Evolutionary conservation across 169 alveolate genomes (phyloP).

Genomic region (Cryptosporidium sp.): DNA sequence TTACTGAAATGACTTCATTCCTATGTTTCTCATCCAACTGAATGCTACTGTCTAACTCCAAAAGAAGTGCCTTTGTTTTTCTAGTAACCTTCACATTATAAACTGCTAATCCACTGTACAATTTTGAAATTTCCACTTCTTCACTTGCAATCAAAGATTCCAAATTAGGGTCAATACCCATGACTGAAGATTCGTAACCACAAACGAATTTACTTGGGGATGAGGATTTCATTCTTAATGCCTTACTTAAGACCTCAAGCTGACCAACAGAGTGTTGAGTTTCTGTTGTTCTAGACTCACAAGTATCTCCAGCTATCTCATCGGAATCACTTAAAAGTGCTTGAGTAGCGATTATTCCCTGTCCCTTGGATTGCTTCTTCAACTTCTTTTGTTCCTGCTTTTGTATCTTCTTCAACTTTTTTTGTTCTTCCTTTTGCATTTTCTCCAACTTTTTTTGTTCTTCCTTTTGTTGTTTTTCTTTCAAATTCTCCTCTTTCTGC

Average conservation of each 20-base stretch:
- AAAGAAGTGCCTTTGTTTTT: not conserved
- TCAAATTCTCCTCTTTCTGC: not conserved
- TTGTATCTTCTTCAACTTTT: not conserved
- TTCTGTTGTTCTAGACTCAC: not conserved
- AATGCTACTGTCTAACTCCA: not conserved
- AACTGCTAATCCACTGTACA: not conserved
- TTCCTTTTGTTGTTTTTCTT: not conserved
- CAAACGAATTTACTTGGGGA: not conserved
- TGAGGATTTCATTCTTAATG: not conserved
- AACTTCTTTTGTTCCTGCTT: not conserved
- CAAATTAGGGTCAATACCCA: not conserved
- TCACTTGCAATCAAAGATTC: not conserved
- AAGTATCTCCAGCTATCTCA: not conserved
- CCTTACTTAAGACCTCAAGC: not conserved
- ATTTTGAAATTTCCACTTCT: not conserved
- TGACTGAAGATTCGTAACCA: not conserved
- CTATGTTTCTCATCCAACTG: not conserved
- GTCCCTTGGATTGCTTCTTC: not conserved
- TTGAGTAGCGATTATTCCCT: too few species aligned
- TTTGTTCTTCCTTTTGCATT: not conserved
- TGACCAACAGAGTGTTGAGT: not conserved
- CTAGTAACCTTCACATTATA: not conserved
- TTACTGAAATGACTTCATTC: not conserved
- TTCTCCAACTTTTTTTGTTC: not conserved
- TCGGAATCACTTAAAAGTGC: not conserved